A percentile compares a stretch with the other conserved stretches of the same genome.
phyloP scores from a whole-genome alignment of 148 eudicot genomes.

The Limonium bicolor region DNA sequence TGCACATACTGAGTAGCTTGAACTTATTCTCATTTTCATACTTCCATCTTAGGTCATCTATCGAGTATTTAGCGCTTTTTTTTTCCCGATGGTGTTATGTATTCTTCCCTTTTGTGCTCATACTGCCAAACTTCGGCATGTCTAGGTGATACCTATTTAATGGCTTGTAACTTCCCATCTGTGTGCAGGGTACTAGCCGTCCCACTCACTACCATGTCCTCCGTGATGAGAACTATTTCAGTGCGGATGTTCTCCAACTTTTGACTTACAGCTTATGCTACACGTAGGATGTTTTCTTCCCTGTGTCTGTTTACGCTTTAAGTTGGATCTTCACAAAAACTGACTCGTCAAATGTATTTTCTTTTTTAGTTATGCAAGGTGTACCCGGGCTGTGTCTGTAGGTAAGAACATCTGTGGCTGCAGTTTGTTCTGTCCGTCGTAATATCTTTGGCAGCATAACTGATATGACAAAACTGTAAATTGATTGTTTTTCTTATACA shows the following conservation, averaged over 20 bases:
- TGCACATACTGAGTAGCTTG: slow-evolving; percentile 23
- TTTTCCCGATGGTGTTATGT: not conserved
- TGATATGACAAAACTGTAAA: not conserved
- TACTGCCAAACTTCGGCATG: not conserved
- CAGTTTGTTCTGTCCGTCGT: not conserved
- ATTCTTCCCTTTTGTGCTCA: not conserved
- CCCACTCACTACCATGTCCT: slow-evolving; percentile 95
- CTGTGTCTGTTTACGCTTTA: slow-evolving; percentile 9
- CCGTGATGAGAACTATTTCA: slow-evolving; percentile 64
- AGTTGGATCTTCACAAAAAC: not conserved
- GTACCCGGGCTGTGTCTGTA: slow-evolving; percentile 2
- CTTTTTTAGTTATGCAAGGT: slow-evolving; percentile 1
- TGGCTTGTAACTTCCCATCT: not conserved
- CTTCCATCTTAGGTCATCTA: not conserved
- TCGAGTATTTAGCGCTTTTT: not conserved
- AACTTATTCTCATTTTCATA: not conserved
- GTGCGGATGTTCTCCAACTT: slow-evolving; percentile 71
- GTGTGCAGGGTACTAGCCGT: slow-evolving; percentile 71
- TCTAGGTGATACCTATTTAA: not conserved
- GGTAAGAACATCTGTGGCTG: not conserved
- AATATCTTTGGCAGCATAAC: not conserved
- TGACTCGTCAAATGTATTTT: not conserved
- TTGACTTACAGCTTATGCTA: slow-evolving; percentile 17
- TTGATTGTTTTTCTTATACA: slow-evolving; percentile 10
- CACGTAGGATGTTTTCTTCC: slow-evolving; percentile 46